These are phyloP conservation scores for Andrographis paniculata DNA, from an alignment of 305 asterid species.

Conservation along the genomic window DNA sequence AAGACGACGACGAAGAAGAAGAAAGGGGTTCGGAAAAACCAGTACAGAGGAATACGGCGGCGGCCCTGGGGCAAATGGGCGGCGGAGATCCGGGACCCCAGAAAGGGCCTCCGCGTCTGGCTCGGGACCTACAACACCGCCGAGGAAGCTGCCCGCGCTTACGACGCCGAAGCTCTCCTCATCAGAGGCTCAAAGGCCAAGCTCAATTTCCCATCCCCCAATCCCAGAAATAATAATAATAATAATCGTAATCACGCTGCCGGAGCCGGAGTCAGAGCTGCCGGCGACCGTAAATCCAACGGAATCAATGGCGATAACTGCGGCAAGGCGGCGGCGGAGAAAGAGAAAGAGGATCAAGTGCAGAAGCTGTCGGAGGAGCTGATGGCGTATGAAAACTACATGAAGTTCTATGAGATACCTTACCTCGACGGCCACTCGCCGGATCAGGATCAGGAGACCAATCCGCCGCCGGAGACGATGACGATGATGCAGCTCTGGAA, in stretches of 20 bases:
- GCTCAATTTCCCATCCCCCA: constrained; percentile 64
- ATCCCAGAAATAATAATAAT: constrained; percentile 4
- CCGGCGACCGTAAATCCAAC: not conserved
- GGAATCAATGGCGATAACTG: constrained; percentile 1
- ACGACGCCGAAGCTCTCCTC: constrained; percentile 69
- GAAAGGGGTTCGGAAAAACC: constrained; percentile 53
- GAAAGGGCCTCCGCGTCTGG: constrained; percentile 85
- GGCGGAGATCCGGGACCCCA: constrained; percentile 84
- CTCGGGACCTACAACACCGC: constrained; percentile 77
- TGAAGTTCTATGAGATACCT: constrained; percentile 76
- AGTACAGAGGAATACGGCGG: constrained; percentile 77
- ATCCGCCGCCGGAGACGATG: constrained; percentile 34
- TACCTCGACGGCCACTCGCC: constrained; percentile 67
- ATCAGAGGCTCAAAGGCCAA: constrained; percentile 81
- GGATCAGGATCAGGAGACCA: constrained; percentile 24
- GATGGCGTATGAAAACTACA: constrained; percentile 64
- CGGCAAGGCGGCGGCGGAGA: constrained; percentile 11
- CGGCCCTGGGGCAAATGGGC: constrained; percentile 97
- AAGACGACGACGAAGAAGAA: constrained; percentile 21
- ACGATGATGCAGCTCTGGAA: constrained; percentile 59
- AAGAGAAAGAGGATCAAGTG: constrained; percentile 29
- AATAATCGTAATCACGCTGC: too few relatives aligned
- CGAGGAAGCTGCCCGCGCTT: constrained; percentile 88
- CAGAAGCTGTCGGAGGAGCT: constrained; percentile 66
- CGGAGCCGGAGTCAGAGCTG: too few relatives aligned